Base-by-base conservation (phyloP, 352 stramenopile species). In the Globisporangium splendens region DNA sequence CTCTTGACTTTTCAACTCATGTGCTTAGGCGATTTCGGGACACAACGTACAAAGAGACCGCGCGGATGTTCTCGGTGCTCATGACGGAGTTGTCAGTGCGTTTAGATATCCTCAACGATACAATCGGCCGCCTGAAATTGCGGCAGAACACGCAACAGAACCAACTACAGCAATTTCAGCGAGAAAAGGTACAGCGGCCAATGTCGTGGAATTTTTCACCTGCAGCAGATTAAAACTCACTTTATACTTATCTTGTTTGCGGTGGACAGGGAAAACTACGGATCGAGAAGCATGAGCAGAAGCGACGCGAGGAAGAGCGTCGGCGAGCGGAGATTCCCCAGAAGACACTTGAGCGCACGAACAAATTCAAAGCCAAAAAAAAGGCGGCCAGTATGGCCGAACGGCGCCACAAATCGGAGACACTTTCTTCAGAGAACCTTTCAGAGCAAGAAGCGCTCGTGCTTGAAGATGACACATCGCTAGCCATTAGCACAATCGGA, bases 101-200 rank as follows among this genome's bases (percentile, higher is more conserved):
- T 18, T 18, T 47, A 33, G 8, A 51, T 10, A n/a, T 39, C 3
- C 50, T 63, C 28, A 44, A 14, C 0, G 12, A 39, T 8, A 15
- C 7, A 14, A 53, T 42, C 41, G 10, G 15, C 8, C 42, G 33
- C 14, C 12, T 33, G 7, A 51, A 42, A n/a, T 17, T 24, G 18
- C 42, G 39, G 1, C 12, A 53, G 14, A 22, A 41, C 20, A n/a
- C 18, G 20, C 57, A 57, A 3, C 49, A 47, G 22, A 39, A 56
- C 3, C 14, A 46, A 22, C 50, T 77, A 3, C 24, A 65, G 8
- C 8, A 43, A 24, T 65, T 55, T 35, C 22, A 31, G 42, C 41
- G 5, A 41, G 58, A 77, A 47, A 75, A 75, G 69, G 69, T 74
- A n/a, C n/a, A n/a, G n/a, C n/a, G n/a, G n/a, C n/a, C n/a, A n/a